phyloP scores from a whole-genome alignment of 495 filamentous ascomycete genomes.

The Trichocladium uniseriatum region DNA sequence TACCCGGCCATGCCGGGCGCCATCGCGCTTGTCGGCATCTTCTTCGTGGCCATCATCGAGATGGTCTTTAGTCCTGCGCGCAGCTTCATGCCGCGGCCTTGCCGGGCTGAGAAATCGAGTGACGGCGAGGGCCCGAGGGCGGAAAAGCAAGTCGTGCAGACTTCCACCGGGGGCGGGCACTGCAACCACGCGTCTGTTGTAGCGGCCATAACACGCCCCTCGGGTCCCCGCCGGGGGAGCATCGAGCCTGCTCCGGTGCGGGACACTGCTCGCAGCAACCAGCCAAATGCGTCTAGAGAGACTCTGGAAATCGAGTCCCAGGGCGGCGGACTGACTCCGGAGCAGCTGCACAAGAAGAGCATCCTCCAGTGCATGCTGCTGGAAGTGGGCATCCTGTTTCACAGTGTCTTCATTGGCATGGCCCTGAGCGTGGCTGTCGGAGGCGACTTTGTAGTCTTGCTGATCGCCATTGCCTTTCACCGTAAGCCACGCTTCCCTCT shows the following conservation, averaged over 20 bases:
- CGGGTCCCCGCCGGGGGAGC: not conserved
- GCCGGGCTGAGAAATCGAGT: not conserved
- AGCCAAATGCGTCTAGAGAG: constrained; percentile 11
- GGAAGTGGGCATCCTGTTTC: constrained; percentile 78
- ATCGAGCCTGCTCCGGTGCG: constrained; percentile 5
- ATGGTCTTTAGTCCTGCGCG: constrained; percentile 55
- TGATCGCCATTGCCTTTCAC: constrained; percentile 75
- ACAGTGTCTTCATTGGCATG: constrained; percentile 84
- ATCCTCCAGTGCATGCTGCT: constrained; percentile 71
- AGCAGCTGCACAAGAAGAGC: constrained; percentile 45
- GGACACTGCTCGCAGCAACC: not conserved
- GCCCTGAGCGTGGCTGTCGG: constrained; percentile 69
- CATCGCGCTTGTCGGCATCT: constrained; percentile 64
- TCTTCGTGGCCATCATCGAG: constrained; percentile 65
- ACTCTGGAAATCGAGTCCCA: constrained; percentile 20
- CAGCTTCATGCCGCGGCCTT: constrained; percentile 17
- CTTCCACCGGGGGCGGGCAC: constrained; percentile 4
- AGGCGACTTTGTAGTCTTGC: constrained; percentile 64
- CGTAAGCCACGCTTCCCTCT: no score
- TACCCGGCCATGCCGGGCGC: constrained; percentile 72
- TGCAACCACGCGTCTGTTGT: constrained; percentile 11
- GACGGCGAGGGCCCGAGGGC: no score
- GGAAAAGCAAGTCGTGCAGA: no score
- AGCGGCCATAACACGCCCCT: constrained; percentile 9
- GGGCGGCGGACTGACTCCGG: constrained; percentile 21